Conservation (phyloP, 345 rosid genomes). For the Eucalyptus victrix region DNA sequence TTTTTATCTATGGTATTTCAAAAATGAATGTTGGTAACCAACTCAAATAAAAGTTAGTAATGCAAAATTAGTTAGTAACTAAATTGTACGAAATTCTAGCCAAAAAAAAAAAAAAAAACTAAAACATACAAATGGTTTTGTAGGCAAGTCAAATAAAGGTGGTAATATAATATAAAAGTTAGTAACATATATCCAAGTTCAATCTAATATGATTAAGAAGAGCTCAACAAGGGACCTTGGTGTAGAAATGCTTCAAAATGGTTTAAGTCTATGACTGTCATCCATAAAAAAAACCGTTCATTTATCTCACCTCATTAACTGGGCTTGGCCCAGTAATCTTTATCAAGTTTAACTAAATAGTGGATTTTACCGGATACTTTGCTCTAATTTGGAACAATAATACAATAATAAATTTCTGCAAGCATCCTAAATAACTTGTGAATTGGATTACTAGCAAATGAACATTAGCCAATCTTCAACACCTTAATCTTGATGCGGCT, state of each 20-base stretch:
- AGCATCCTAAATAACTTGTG: neutral
- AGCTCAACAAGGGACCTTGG: neutral
- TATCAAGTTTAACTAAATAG: neutral
- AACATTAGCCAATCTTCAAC: too few relatives aligned
- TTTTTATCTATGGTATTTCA: too few relatives aligned
- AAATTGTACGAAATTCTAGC: too few relatives aligned
- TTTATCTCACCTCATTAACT: neutral
- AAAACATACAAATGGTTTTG: too few relatives aligned
- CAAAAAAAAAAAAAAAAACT: too few relatives aligned
- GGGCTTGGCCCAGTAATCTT: neutral
- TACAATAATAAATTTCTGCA: neutral
- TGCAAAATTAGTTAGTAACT: too few relatives aligned
- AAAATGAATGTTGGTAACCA: too few relatives aligned
- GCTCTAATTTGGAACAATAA: neutral
- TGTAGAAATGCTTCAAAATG: slow-evolving; percentile 4
- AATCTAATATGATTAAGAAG: neutral
- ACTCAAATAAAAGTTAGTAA: too few relatives aligned
- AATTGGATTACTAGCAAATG: neutral
- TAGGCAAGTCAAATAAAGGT: too few relatives aligned
- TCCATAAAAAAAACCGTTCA: neutral
- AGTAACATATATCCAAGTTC: too few relatives aligned
- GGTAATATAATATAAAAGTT: neutral
- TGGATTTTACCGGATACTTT: neutral
- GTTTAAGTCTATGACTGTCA: neutral
- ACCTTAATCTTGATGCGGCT: too few relatives aligned